Evolutionary conservation across 495 filamentous ascomycete species (phyloP).

Genomic region (Chaetomium cochliodes): DNA sequence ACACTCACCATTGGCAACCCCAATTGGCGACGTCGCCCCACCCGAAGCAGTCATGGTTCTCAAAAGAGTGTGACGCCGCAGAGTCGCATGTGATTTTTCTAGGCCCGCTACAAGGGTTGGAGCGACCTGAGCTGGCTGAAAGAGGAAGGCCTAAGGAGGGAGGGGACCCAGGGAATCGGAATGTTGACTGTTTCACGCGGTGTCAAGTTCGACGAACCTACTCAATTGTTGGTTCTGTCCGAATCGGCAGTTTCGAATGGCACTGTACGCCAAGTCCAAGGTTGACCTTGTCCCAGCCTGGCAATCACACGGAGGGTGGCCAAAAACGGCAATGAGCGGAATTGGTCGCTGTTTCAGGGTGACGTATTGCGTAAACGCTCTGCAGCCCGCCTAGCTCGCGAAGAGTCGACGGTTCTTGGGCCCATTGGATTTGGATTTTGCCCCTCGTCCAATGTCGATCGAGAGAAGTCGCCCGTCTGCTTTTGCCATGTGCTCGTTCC

Average conservation of each 20-base stretch:
- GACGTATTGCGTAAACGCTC: background rate
- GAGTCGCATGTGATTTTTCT: background rate
- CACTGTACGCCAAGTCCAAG: background rate
- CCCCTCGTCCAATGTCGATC: background rate
- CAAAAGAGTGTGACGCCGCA: slow-evolving; percentile 2
- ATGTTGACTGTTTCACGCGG: background rate
- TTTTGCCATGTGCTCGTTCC: background rate
- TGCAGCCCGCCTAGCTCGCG: background rate
- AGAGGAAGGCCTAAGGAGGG: background rate
- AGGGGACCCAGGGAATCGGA: background rate
- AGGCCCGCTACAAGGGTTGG: background rate
- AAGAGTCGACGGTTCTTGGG: background rate
- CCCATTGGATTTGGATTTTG: background rate
- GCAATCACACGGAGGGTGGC: slow-evolving; percentile 13
- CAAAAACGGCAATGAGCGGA: slow-evolving; percentile 16
- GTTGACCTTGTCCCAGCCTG: slow-evolving; percentile 12
- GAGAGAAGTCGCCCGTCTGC: background rate
- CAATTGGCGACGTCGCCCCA: slow-evolving; percentile 5
- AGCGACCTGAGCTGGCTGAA: background rate
- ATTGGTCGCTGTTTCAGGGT: background rate
- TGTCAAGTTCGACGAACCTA: background rate
- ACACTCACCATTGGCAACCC: slow-evolving; percentile 15
- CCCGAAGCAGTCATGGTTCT: slow-evolving; percentile 11
- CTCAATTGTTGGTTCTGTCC: background rate
- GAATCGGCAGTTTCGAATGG: background rate